Percentiles rank a stretch among this genome's conserved stretches.
phyloP scores from a whole-genome alignment of 371 early-diverging fungal species.

The Thermomucor indicae-seudaticae region DNA sequence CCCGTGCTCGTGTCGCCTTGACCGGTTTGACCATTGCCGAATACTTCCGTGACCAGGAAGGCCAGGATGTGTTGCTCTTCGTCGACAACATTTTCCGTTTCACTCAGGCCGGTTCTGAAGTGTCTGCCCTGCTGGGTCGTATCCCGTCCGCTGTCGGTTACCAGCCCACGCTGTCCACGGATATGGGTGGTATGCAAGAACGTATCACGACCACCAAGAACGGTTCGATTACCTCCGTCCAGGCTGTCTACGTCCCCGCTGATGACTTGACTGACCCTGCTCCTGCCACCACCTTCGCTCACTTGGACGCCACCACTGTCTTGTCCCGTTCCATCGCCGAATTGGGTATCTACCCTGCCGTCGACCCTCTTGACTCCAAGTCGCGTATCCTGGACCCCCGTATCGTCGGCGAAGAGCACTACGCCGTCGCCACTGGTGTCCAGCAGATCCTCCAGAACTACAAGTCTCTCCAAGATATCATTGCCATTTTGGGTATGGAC shows the following conservation, averaged over 20 bases:
- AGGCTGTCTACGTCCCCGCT: constrained; percentile 98
- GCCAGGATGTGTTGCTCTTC: constrained; percentile 98
- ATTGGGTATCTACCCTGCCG: constrained; percentile 99
- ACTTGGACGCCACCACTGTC: constrained; percentile 99
- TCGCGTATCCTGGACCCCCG: constrained; percentile 96
- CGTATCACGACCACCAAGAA: constrained; percentile 99
- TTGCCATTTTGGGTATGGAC: constrained; percentile 95
- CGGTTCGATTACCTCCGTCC: constrained; percentile 98
- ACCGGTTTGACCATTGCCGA: constrained; percentile 98
- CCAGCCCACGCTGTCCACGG: constrained; percentile 96
- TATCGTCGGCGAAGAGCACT: constrained; percentile 93
- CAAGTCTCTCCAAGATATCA: constrained; percentile 96
- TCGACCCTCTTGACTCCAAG: constrained; percentile 98
- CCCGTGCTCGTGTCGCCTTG: constrained; percentile 98
- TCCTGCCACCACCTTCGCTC: constrained; percentile 98
- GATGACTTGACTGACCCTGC: constrained; percentile 99
- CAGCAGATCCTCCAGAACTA: constrained; percentile 94
- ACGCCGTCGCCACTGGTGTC: constrained; percentile 87
- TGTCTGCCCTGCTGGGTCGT: constrained; percentile 97
- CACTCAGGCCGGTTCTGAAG: constrained; percentile 93
- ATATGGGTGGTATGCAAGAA: constrained; percentile 98
- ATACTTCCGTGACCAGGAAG: constrained; percentile 99
- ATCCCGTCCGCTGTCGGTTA: constrained; percentile 99
- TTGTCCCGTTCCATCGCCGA: constrained; percentile 97
- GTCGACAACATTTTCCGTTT: constrained; percentile 99